Conservation (phyloP, 805 yeast species). For the Lachancea thermotolerans region DNA sequence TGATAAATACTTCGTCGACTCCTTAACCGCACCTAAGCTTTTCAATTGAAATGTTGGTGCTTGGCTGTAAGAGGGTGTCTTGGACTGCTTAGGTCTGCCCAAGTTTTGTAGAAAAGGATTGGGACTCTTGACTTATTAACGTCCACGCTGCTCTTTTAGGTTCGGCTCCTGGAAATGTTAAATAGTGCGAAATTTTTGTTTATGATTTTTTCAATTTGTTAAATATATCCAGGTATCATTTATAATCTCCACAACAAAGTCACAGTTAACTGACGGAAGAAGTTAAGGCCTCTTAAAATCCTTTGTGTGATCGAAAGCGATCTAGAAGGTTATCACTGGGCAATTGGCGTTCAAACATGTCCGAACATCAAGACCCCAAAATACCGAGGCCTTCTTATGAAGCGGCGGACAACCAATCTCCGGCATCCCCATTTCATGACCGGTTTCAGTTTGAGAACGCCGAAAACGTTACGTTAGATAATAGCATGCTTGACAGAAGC, state of each 20-base stretch:
- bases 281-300: background rate
- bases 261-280: too few species aligned
- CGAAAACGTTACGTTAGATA: slow-evolving; percentile 3
- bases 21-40: too few species aligned
- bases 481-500: slow-evolving; percentile 5
- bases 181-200: background rate
- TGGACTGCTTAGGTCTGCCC: too few species aligned
- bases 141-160: background rate
- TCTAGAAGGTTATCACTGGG: background rate
- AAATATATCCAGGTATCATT: background rate
- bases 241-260: background rate
- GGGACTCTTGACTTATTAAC: too few species aligned
- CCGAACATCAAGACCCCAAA: background rate
- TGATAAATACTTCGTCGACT: too few species aligned
- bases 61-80: too few species aligned
- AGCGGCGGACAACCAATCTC: slow-evolving; percentile 10
- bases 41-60: too few species aligned
- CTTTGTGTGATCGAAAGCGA: background rate
- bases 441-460: slow-evolving; percentile 20
- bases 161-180: background rate
- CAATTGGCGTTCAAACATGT: background rate
- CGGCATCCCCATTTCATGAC: slow-evolving; percentile 29
- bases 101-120: too few species aligned
- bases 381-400: slow-evolving; percentile 1
- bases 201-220: background rate